Base-by-base conservation (phyloP, 2,329 filamentous ascomycete genomes). In the Myriosclerotinia duriaeana region DNA sequence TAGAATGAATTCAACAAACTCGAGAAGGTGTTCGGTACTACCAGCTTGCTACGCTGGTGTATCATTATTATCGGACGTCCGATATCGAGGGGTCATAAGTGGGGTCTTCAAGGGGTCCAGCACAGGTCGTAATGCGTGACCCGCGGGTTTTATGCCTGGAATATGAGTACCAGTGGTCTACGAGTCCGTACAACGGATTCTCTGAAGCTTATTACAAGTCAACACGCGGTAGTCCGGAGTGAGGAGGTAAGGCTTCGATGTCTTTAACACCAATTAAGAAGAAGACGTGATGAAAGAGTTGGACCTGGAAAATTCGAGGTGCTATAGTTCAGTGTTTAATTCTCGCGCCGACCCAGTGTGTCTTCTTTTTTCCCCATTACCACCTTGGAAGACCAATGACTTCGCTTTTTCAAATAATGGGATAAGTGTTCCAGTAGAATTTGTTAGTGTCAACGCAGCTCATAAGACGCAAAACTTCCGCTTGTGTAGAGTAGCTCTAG, bases 31-130 rank as follows among this genome's bases (percentile, higher is more conserved):
- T n/a, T n/a, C n/a, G n/a, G n/a, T n/a, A n/a, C n/a, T n/a, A n/a
- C n/a, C n/a, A n/a, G n/a, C n/a, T n/a, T n/a, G n/a, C n/a, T n/a
- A n/a, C n/a, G n/a, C n/a, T n/a, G n/a, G n/a, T n/a, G n/a, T n/a
- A n/a, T n/a, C n/a, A n/a, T n/a, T n/a, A n/a, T n/a, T n/a, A 20
- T 17, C 42, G 56, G 42, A 60, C 22, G 56, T 60, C 56, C 42
- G 42, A 14, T 20, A 56, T 56, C 15, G 54, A 56, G 36, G 53
- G 38, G 54, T 26, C 15, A 17, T 30, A 11, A 34, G 30, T 34
- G 30, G 53, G 53, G 20, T 36, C 52, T 53, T 36, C n/a, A 14
- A 53, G 17, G 17, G 22, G 15, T 40, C 53, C 53, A 30, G 38
- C 56, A 60, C 44, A 46, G 26, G 22, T 59, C 56, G 44, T 30